phyloP scores from a whole-genome alignment of 2,329 filamentous ascomycete genomes.

The Cytospora piceicola region DNA sequence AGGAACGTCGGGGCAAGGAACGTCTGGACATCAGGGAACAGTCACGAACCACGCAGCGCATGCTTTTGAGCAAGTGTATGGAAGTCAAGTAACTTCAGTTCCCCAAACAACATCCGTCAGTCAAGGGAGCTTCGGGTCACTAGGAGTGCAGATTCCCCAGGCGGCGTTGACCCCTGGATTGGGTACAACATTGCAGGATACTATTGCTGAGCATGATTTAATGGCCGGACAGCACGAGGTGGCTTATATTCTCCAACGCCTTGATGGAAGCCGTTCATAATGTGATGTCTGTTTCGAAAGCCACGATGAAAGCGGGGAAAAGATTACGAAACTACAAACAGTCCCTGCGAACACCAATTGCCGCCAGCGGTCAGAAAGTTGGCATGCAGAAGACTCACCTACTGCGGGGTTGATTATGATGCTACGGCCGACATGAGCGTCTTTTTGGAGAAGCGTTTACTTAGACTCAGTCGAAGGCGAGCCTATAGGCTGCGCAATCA shows the following conservation, averaged over 20 bases:
- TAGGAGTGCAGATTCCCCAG: not conserved
- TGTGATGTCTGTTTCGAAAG: not conserved
- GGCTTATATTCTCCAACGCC: not conserved
- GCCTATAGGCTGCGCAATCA: not conserved
- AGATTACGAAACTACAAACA: not conserved
- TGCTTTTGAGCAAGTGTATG: constrained; percentile 8
- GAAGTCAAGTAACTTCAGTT: not conserved
- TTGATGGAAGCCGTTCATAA: constrained; percentile 10
- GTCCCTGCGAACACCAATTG: not conserved
- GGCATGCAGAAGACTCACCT: not conserved
- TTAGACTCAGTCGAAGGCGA: not conserved
- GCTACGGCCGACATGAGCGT: not conserved
- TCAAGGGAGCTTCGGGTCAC: not conserved
- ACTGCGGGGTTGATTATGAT: not conserved
- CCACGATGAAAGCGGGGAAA: constrained; percentile 1
- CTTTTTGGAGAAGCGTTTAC: not conserved
- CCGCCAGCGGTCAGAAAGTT: not conserved
- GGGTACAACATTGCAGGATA: constrained; percentile 6
- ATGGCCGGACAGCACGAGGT: not conserved
- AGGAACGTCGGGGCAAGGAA: not conserved
- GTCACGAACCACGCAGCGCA: not conserved
- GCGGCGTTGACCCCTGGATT: not conserved
- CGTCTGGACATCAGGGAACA: not conserved
- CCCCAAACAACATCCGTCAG: not conserved
- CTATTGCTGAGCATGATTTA: not conserved